phyloP scores from a whole-genome alignment of 208 protist genomes.

The Acanthamoeba royreba region DNA sequence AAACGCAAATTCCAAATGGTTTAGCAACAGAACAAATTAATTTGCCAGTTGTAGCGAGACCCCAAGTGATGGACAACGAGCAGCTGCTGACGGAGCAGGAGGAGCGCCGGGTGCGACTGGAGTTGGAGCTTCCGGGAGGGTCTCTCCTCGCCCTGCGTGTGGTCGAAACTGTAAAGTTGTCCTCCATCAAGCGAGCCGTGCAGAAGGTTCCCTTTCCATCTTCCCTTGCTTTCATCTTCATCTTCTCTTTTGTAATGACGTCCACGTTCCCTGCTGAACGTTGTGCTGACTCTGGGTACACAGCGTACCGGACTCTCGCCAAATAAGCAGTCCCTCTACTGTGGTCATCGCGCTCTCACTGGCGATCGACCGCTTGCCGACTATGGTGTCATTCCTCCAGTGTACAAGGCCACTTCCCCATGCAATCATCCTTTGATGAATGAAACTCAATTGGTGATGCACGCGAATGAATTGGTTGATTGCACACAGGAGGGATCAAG shows the following conservation, averaged over 20 bases:
- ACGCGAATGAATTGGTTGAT: not conserved
- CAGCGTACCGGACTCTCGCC: not conserved
- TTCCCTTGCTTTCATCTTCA: not conserved
- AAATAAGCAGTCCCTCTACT: not conserved
- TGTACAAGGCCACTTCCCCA: not conserved
- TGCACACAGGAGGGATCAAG: not conserved
- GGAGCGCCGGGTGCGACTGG: not conserved
- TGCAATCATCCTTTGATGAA: not conserved
- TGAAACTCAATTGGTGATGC: not conserved
- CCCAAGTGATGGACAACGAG: not conserved
- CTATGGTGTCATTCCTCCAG: not conserved
- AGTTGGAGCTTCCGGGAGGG: not conserved
- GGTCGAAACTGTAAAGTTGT: not conserved
- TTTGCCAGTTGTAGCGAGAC: too few relatives aligned
- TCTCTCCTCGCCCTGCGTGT: not conserved
- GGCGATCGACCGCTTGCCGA: not conserved
- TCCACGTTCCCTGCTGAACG: too few relatives aligned
- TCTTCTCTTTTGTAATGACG: not conserved
- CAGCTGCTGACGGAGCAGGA: not conserved
- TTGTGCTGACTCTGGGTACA: not conserved
- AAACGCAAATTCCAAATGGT: too few relatives aligned
- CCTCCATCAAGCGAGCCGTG: not conserved
- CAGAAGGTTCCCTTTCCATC: too few relatives aligned
- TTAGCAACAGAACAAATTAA: too few relatives aligned
- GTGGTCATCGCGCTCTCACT: not conserved